These are phyloP conservation scores for Parathielavia hyrcaniae DNA, from an alignment of 495 filamentous ascomycete genomes.

Conservation along the genomic window DNA sequence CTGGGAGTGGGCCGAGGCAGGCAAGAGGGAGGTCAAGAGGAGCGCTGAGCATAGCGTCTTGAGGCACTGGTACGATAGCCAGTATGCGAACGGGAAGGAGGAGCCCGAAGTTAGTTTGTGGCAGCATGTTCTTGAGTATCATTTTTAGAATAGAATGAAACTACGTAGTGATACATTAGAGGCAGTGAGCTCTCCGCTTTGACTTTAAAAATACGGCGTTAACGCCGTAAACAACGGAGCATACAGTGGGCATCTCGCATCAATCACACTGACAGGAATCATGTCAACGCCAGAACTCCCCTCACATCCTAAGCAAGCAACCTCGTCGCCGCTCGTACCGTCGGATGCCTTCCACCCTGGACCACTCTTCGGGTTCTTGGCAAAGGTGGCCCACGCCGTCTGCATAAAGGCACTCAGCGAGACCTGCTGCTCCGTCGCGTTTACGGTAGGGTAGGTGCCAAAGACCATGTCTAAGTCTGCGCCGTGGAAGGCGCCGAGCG, in stretches of 20 bases:
- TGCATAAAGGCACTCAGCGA: neutral
- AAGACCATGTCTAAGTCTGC: neutral
- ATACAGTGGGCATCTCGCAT: neutral
- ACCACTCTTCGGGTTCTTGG: neutral
- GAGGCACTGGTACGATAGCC: slow-evolving; percentile 4
- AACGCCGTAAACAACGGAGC: neutral
- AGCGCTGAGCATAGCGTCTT: neutral
- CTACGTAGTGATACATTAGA: too few relatives aligned
- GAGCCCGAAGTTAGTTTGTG: slow-evolving; percentile 3
- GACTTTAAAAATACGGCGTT: neutral
- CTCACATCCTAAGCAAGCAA: neutral
- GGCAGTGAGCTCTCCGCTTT: too few relatives aligned
- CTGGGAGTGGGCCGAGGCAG: neutral
- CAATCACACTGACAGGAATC: neutral
- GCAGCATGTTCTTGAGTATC: neutral
- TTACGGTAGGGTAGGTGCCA: neutral
- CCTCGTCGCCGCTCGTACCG: neutral
- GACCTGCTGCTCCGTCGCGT: neutral
- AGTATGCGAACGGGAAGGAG: neutral
- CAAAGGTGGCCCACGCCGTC: neutral
- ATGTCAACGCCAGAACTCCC: neutral
- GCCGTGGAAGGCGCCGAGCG: neutral
- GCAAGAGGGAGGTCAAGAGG: neutral
- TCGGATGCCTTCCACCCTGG: neutral
- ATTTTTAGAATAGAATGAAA: too few relatives aligned